Evolutionary conservation across 768 basidiomycete species (phyloP), one percentile per base, ranked within the genome.

Genomic region (Phylloporus arenicola): DNA sequence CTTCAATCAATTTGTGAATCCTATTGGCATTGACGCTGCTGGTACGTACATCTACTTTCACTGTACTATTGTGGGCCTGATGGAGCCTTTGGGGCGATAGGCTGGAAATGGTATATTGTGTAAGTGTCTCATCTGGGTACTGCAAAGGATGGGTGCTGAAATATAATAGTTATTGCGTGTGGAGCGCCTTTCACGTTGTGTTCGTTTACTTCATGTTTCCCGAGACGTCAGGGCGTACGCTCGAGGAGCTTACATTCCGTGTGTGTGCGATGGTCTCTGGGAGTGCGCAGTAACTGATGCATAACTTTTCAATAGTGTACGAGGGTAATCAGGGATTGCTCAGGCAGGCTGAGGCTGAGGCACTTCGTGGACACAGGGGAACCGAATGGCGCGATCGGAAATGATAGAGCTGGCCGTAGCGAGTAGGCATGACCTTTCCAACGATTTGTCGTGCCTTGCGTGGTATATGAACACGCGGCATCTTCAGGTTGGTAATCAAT

Each of bases 191-290:
- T 27, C 42, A 59, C 24, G 20, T 60, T 11, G 45, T 44, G 8
- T 51, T 59, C 22, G 24, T 59, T 30, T 59, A 59, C 25, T n/a
- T 50, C 11, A 52, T 56, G 52, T 47, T 60, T n/a, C 57, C 58
- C 3, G 58, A 60, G 25, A 59, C 57, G n/a, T 56, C 54, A 1
- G 54, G 54, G 6, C 54, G 50, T 1, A 58, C 57, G 4, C 54
- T 60, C 1, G 59, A 59, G n/a, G 59, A 60, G 40, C 11, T 60
- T 7, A 44, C 52, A 8, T 57, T 57, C 50, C 25, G 59, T 59
- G 34, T 49, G 59, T 52, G 33, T 16, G 25, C 25, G 25, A 16
- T 3, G 13, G 4, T 14, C 33, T 34, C 14, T 34, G 13, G 33
- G 33, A 14, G 33, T 34, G 16, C 14, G 33, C 14, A 7, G 33